Conservation (phyloP, 2,329 filamentous ascomycete genomes). For the Colletotrichum magnum region DNA sequence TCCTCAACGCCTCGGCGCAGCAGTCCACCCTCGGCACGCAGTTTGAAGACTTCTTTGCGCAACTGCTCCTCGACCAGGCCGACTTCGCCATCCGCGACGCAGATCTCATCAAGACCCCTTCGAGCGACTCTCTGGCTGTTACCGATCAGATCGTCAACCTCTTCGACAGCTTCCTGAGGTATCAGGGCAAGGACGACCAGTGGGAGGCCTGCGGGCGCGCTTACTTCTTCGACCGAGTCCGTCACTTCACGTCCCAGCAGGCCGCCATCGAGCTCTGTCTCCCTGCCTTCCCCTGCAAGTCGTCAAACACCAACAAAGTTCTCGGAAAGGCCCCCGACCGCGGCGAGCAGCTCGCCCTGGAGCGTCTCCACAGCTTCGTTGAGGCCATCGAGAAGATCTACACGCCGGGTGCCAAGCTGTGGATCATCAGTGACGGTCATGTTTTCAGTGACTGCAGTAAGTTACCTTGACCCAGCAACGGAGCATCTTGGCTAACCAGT, state of each 20-base stretch:
- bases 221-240: constrained; percentile 43
- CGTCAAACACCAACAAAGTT: constrained; percentile 53
- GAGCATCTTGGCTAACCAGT: not conserved
- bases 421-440: constrained; percentile 57
- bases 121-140: not conserved
- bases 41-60: constrained; percentile 28
- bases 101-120: not conserved
- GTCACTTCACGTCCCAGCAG: constrained; percentile 44
- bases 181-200: constrained; percentile 43
- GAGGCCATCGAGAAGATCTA: constrained; percentile 49
- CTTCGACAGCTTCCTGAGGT: constrained; percentile 46
- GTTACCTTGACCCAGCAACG: not conserved
- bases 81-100: constrained; percentile 33
- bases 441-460: constrained; percentile 58
- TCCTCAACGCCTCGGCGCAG: constrained; percentile 18
- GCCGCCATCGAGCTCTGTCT: constrained; percentile 48
- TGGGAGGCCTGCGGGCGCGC: constrained; percentile 43
- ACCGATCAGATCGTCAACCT: constrained; percentile 35
- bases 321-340: constrained; percentile 49
- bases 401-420: constrained; percentile 50
- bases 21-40: constrained; percentile 20
- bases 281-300: constrained; percentile 58
- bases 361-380: constrained; percentile 49
- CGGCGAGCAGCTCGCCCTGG: constrained; percentile 52
- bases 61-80: constrained; percentile 31